Evolutionary conservation across 2,329 filamentous ascomycete genomes (phyloP).

Genomic region (Hymenoscyphus infarciens): DNA sequence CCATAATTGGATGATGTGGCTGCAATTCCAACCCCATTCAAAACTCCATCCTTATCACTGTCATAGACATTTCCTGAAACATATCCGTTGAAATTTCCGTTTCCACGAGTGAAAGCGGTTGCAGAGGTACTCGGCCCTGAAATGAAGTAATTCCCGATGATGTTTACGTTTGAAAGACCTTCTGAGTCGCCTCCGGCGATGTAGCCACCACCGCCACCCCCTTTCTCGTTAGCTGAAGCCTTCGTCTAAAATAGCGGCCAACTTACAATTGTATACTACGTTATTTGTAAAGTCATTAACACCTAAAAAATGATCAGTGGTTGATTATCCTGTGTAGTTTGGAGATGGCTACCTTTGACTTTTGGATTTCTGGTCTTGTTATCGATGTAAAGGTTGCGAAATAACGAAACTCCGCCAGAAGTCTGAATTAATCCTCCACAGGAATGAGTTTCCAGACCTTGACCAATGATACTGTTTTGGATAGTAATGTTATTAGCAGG

Average conservation of each 20-base stretch:
- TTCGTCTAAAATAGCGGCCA: slow-evolving; percentile 32
- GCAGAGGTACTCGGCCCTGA: slow-evolving; percentile 45
- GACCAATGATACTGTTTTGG: slow-evolving; percentile 8
- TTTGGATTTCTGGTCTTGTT: slow-evolving; percentile 10
- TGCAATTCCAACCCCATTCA: background rate
- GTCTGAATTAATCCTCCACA: slow-evolving; percentile 7
- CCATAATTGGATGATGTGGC: slow-evolving; percentile 4
- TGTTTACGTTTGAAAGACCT: slow-evolving; percentile 47
- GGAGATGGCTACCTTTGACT: slow-evolving; percentile 43
- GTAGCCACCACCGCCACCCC: slow-evolving; percentile 10
- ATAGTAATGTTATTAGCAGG: slow-evolving; percentile 4
- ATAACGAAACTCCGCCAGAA: slow-evolving; percentile 1
- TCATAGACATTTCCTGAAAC: background rate
- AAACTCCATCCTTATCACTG: background rate
- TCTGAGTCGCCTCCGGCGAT: slow-evolving; percentile 44
- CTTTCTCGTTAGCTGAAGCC: slow-evolving; percentile 31
- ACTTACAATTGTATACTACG: background rate
- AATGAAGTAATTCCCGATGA: slow-evolving; percentile 56
- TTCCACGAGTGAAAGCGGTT: slow-evolving; percentile 7
- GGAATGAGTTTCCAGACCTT: slow-evolving; percentile 8
- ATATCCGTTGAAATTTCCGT: background rate
- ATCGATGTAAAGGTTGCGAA: slow-evolving; percentile 9
- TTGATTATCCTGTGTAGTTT: background rate
- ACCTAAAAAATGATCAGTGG: background rate
- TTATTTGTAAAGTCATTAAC: background rate